Evolutionary conservation across 169 alveolate species (phyloP), one percentile per base, ranked within the genome.

Genomic region (Plasmodium vinckei): DNA sequence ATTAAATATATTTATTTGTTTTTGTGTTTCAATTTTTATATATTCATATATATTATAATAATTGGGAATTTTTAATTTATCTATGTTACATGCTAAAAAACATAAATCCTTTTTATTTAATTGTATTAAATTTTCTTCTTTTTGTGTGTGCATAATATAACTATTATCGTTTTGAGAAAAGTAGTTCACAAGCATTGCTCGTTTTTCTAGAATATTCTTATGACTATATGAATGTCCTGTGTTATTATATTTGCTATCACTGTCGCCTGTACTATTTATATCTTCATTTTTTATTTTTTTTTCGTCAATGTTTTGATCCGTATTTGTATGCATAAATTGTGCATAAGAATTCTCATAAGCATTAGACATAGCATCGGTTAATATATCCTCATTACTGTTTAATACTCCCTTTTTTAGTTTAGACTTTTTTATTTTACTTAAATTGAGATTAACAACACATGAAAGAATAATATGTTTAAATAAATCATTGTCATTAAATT

Each of bases 21-120:
- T 56, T 10, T 44, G 10, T 44, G 42, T n/a, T 68, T 65, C 71
- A 19, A 27, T 13, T 56, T 77, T 63, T 64, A 77, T 64, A 39
- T 77, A 77, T 19, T 65, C 89, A 68, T 77, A 77, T 15, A 77
- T 68, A 59, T 65, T 77, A 57, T 77, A 77, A 44, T 77, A 77
- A 77, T 77, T 77, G 51, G 64, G 64, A 23, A 77, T 65, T 19
- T 23, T 64, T 53, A 77, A 65, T 51, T 77, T 77, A 44, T 77
- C 33, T 64, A 77, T 64, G 15, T 77, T 77, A 68, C 54, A 65
- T 21, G 49, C 64, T n/a, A 77, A 49, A 33, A 77, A 77, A 68
- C 89, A 77, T 6, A 77, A 51, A 15, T 77, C 89, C 17, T 77
- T 77, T 44, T 65, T 64, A 27, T 77, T 77, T 65, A 77, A 44